Conservation (phyloP, 176 grass and related monocot species). For the Hordeum vulgare region MorexV3_pseudomolecules_assembly NC_058523.1:18063295-18063794, state of each 20-base stretch:
- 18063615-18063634: background rate
- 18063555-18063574: background rate
- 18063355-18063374: background rate
- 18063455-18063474: background rate
- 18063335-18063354: background rate
- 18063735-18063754: background rate
- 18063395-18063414: background rate
- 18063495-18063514: no score
- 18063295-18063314: background rate
- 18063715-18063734: background rate
- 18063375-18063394: background rate
- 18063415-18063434: background rate
- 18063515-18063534: background rate
- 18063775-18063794: background rate
- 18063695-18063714: background rate
- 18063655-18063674: conserved; percentile 42
- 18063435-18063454: background rate
- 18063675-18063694: conserved; percentile 19
- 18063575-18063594: background rate
- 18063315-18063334: no score
- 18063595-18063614: background rate
- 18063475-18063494: no score
- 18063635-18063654: background rate
- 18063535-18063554: background rate
- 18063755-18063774: background rate